phyloP scores from a whole-genome alignment of 2,329 filamentous ascomycete genomes.

The Talaromyces sp. region DNA sequence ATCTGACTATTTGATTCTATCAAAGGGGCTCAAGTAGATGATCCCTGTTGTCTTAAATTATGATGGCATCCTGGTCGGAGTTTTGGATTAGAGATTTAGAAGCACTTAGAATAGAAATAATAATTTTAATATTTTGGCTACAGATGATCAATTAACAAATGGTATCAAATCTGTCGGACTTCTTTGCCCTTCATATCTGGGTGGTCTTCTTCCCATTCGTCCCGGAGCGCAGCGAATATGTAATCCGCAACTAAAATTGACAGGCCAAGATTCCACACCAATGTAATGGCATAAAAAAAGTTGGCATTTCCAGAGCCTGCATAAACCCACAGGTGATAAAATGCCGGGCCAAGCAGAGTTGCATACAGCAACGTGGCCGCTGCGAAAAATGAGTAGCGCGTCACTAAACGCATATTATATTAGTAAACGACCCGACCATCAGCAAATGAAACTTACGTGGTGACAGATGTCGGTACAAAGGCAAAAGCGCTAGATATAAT shows the following conservation, averaged over 20 bases:
- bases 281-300: conserved; percentile 97
- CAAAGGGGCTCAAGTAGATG: conserved; percentile 32
- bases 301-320: conserved; percentile 97
- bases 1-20: conserved; percentile 50
- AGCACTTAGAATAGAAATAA: neutral
- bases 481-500: conserved; percentile 75
- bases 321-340: conserved; percentile 97
- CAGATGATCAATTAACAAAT: neutral
- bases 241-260: conserved; percentile 83
- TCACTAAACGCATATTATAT: conserved; percentile 49
- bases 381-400: conserved; percentile 88
- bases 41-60: neutral
- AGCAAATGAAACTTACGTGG: conserved; percentile 52
- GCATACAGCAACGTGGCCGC: conserved; percentile 80
- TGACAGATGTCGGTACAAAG: conserved; percentile 86
- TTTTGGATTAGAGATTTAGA: conserved; percentile 1
- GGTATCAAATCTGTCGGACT: conserved; percentile 68
- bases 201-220: conserved; percentile 89
- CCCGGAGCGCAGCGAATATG: conserved; percentile 79
- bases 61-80: neutral
- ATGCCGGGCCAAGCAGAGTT: conserved; percentile 82
- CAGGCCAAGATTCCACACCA: conserved; percentile 94
- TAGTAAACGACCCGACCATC: neutral
- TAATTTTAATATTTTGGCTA: neutral
- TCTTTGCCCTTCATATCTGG: conserved; percentile 88